Evolutionary conservation across 768 basidiomycete genomes (phyloP), one percentile per base, ranked within the genome.

Genomic region (Lentinus brumalis): DNA sequence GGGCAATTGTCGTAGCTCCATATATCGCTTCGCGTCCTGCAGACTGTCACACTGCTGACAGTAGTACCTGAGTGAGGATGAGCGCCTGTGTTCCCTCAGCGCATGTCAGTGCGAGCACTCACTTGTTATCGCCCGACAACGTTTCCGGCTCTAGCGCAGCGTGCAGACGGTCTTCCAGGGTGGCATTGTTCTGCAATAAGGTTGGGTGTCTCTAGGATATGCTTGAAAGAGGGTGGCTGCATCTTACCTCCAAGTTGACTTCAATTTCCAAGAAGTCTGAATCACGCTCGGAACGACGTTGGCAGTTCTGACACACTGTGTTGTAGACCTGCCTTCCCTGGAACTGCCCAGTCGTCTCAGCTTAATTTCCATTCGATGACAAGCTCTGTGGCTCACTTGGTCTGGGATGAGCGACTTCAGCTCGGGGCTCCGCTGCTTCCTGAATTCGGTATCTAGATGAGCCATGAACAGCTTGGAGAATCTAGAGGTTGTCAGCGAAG

Each of bases 391-490:
- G 26, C 74, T 32, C 67, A 88, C 92, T 77, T 94, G 91, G 66
- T 88, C 81, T 5, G 85, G 80, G 58, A 98, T 79, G 11, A 97
- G 80, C 2, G 85, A 83, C 64, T 81, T 84, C 16, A 96, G 77
- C 9, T 77, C 74, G 5, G 84, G 81, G 46, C 82, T 77, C 2
- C 80, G 76, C 69, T 97, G 94, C 70, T 91, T 93, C 74, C 86
- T 83, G 73, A 97, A 97, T 74, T 97, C 93, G 7, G 79, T 80
- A 63, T 93, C 92, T 38, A 98, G 80, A 69, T 94, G 89, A 12
- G 87, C 86, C 84, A 98, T 90, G 75, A 98, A 96, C 16, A 98
- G 81, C 68, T 98, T 98, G 2, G 93, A 94, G 71, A 98, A 96
- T 70, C 94, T 96, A 70, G 35, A 4, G n/a, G 11, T 38, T 8